Evolutionary conservation across 78 protist genomes (phyloP).

Genomic region (slime mould (Dictyostelium discoideum)): dicty_2.7 NC_007091.3:2225501-2226000

Average conservation of each 20-base stretch:
- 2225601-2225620: neutral
- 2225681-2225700: neutral
- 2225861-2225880: conserved; percentile 21
- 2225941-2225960: neutral
- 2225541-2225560: conserved; percentile 11
- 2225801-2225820: neutral
- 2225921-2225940: neutral
- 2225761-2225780: neutral
- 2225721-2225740: neutral
- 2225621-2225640: neutral
- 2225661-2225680: neutral
- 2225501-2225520: neutral
- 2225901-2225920: neutral
- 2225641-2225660: neutral
- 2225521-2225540: neutral
- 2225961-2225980: neutral
- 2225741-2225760: neutral
- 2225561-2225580: neutral
- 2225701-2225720: neutral
- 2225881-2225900: conserved; percentile 29
- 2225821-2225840: neutral
- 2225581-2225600: neutral
- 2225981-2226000: neutral
- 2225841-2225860: conserved; percentile 25
- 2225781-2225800: conserved; percentile 17